Base-by-base conservation (phyloP, 73 alveolate species). In the Paramecium sexaurelia region DNA sequence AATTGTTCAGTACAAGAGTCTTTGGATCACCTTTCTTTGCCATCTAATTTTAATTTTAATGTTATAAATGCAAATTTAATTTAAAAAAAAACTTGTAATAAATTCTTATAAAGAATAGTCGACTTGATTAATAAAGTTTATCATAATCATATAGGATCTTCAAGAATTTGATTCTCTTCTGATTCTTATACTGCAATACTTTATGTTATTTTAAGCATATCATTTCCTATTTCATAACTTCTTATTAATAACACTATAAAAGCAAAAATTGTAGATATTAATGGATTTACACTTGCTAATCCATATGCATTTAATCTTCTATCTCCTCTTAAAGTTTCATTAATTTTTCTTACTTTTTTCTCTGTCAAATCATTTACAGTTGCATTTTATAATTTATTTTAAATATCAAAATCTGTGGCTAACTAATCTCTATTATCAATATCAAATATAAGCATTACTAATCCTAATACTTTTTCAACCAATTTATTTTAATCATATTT, bases 281-380 rank as follows among this genome's bases (percentile, higher is more conserved):
- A 55, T 17, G 85, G 91, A 43, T 88, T 88, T 24, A 68, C 85
- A 41, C 61, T 69, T 13, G 91, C 87, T n/a, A 88, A 61, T 8
- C 84, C 73, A 69, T 88, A 75, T 9, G 73, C 84, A 88, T 75
- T 88, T n/a, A 88, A 61, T 15, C 94, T 67, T 26, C 73, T 67
- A 47, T 88, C 94, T 37, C 94, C 94, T 71, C 94, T 88, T 15
- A 88, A 17, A 17, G 68, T 69, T 69, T 88, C 94, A 88, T 88
- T 88, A 32, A 88, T 88, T 22, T 45, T 67, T 37, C 87, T 88
- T 6, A 88, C 87, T 68, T 88, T 88, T 71, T 88, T 43, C 9
- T 88, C 94, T 37, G 69, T 41, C 15, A 88, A 45, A 69, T 88
- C 87, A 69, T 88, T 88, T 8, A 88, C 94, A n/a, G 94, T 88